Evolutionary conservation across 306 rosid genomes (phyloP).

Genomic region (Gastrolobium villosum): DNA sequence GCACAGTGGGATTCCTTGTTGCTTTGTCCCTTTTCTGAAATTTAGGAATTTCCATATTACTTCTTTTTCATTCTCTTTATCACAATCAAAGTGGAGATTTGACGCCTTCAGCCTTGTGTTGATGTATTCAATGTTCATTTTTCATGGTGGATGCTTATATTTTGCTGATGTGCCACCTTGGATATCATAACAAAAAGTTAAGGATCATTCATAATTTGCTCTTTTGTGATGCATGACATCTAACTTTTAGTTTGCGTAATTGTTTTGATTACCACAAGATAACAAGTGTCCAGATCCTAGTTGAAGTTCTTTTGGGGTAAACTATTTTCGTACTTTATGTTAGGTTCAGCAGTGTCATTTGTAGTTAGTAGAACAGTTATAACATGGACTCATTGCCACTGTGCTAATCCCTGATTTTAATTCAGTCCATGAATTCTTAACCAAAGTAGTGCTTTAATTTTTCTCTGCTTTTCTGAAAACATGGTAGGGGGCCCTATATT

Average conservation of each 20-base stretch:
- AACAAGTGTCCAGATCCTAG: conserved; percentile 8
- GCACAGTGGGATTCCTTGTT: conserved; percentile 53
- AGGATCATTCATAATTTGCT: conserved; percentile 33
- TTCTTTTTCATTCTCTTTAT: conserved; percentile 44
- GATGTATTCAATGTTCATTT: conserved; percentile 19
- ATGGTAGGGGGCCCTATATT: background rate
- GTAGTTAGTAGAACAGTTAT: conserved; percentile 25
- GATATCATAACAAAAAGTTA: conserved; percentile 23
- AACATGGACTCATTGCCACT: background rate
- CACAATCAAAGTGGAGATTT: conserved; percentile 52
- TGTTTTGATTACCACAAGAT: conserved; percentile 28
- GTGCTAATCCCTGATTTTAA: background rate
- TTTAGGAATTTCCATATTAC: conserved; percentile 50
- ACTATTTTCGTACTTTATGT: background rate
- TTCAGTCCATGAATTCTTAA: background rate
- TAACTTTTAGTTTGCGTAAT: conserved; percentile 24
- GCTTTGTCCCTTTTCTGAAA: conserved; percentile 43
- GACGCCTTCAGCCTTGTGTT: conserved; percentile 15
- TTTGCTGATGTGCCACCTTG: conserved; percentile 30
- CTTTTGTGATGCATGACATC: conserved; percentile 15
- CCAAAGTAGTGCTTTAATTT: background rate
- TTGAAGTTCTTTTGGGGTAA: conserved; percentile 24
- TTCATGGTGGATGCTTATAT: conserved; percentile 37
- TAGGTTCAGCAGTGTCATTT: conserved; percentile 27
- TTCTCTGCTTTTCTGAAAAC: background rate